phyloP scores from a whole-genome alignment of 495 filamentous ascomycete genomes.

The Neurospora sp. region DNA sequence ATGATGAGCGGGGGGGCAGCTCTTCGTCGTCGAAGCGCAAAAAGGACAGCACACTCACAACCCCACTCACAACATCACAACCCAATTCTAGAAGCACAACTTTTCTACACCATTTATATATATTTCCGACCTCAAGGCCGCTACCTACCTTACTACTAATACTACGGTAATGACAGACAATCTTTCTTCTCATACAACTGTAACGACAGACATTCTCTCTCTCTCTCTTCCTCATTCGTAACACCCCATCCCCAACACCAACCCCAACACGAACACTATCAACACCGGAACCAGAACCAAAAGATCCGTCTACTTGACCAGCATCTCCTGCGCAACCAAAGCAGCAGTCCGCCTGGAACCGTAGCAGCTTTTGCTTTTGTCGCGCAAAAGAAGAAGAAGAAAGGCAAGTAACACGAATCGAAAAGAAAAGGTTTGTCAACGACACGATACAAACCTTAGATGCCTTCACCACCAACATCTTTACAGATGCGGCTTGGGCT shows the following conservation, averaged over 20 bases:
- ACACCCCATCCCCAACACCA: background rate
- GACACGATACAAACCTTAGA: too few species aligned
- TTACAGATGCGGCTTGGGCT: too few species aligned
- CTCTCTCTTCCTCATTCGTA: background rate
- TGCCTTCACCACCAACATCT: too few species aligned
- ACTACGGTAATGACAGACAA: background rate
- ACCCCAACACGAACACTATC: background rate
- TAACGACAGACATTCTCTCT: background rate
- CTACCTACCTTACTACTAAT: background rate
- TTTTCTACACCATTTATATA: background rate
- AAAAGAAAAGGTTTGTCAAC: background rate
- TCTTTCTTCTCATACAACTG: too few species aligned
- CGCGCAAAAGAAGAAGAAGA: background rate
- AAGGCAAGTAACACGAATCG: background rate
- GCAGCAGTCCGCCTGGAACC: background rate
- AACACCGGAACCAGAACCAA: background rate
- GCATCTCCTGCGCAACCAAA: background rate
- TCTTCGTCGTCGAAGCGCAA: too few species aligned
- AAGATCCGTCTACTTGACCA: background rate
- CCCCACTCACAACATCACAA: background rate
- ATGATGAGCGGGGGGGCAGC: background rate
- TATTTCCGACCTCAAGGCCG: background rate
- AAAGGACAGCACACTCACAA: background rate
- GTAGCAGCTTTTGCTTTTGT: background rate
- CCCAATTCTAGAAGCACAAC: background rate